Percentiles rank a stretch among this genome's conserved stretches.
Evolutionary conservation across 176 grass and related monocot genomes (phyloP).

Genomic region (Oryza glumipatula): DNA sequence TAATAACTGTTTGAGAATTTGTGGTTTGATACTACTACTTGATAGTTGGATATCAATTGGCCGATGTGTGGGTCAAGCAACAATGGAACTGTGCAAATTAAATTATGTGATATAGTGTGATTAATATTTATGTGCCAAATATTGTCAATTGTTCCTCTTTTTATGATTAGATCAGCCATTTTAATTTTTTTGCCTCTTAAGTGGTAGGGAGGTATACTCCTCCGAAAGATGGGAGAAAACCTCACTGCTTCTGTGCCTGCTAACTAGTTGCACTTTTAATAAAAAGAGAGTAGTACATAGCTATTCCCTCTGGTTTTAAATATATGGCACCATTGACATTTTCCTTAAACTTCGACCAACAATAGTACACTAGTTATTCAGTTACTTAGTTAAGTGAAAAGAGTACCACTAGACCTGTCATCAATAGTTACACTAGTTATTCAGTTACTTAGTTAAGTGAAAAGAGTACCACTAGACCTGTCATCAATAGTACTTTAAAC

Average conservation of each 20-base stretch:
- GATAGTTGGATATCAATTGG: slow-evolving; percentile 3
- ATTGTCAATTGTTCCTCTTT: background rate
- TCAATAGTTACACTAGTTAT: too few relatives aligned
- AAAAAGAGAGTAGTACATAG: background rate
- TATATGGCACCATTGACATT: too few relatives aligned
- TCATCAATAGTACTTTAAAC: too few relatives aligned
- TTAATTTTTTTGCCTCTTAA: background rate
- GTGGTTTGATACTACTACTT: background rate
- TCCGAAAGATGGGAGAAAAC: slow-evolving; percentile 1
- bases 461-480: too few relatives aligned
- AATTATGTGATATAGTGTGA: background rate
- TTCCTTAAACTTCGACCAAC: too few relatives aligned
- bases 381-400: too few relatives aligned
- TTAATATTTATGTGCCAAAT: background rate
- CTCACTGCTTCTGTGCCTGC: background rate
- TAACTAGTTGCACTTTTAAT: background rate
- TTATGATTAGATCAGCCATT: background rate
- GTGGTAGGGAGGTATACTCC: background rate
- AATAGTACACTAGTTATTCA: too few relatives aligned
- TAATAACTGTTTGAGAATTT: slow-evolving; percentile 1
- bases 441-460: too few relatives aligned
- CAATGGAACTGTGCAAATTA: background rate
- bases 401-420: too few relatives aligned
- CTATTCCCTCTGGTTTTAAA: background rate
- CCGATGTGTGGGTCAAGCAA: background rate